These are phyloP conservation scores for Malassezia sp. DNA, from an alignment of 1,284 basidiomycete genomes.

Conservation along the genomic window DNA sequence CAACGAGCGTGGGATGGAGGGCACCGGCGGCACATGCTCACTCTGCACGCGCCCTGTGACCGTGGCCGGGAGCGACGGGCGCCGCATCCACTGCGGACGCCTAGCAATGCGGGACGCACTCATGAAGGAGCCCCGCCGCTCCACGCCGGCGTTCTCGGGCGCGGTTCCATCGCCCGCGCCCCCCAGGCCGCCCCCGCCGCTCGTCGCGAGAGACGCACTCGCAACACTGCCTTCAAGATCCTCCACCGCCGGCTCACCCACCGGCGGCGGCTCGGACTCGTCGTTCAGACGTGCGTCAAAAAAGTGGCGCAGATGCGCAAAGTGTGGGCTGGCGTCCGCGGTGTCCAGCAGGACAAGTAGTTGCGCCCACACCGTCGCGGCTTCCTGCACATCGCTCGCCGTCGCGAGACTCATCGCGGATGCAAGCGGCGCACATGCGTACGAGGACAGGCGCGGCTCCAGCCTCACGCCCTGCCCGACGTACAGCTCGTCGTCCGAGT, in stretches of 20 bases:
- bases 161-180: neutral
- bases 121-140: slow-evolving; percentile 12
- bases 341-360: slow-evolving; percentile 29
- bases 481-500: slow-evolving; percentile 10
- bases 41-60: neutral
- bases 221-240: too few relatives aligned
- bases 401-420: neutral
- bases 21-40: neutral
- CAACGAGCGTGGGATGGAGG: neutral
- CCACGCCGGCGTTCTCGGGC: neutral
- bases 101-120: neutral
- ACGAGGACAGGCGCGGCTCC: slow-evolving; percentile 20
- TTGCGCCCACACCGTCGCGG: slow-evolving; percentile 17
- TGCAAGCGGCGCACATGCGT: slow-evolving; percentile 10
- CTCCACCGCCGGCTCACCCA: slow-evolving; percentile 14
- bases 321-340: slow-evolving; percentile 34
- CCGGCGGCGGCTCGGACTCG: slow-evolving; percentile 14
- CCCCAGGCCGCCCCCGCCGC: too few relatives aligned
- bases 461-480: slow-evolving; percentile 25
- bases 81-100: slow-evolving; percentile 8
- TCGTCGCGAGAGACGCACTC: too few relatives aligned
- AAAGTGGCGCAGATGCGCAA: slow-evolving; percentile 30
- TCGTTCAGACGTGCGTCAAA: slow-evolving; percentile 31
- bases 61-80: slow-evolving; percentile 3
- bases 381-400: neutral